Conservation (phyloP, 2,329 filamentous ascomycete genomes). For the Colletotrichum incanum region DNA sequence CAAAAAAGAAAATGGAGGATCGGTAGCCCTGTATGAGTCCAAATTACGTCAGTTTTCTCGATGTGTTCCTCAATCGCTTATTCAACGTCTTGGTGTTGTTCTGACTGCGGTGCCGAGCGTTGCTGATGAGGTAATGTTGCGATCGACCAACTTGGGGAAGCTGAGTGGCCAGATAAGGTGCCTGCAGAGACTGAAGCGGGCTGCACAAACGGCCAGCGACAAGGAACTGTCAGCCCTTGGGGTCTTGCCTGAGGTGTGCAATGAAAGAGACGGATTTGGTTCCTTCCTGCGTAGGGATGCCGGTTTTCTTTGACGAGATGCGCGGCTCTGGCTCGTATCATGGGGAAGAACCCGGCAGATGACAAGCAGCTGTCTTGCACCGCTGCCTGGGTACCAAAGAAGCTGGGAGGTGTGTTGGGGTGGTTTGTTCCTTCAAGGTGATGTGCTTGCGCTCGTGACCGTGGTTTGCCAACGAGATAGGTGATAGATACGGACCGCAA, state of each 20-base stretch:
- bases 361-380: not conserved
- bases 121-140: constrained; percentile 2
- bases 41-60: not conserved
- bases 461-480: not conserved
- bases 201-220: not conserved
- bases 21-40: not conserved
- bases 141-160: not conserved
- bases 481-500: not conserved
- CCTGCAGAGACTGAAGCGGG: not conserved
- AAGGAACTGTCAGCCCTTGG: not conserved
- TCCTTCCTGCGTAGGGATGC: constrained; percentile 1
- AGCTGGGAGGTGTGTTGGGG: not conserved
- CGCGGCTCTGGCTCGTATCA: not conserved
- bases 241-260: not conserved
- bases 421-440: not conserved
- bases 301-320: not conserved
- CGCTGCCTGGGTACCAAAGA: not conserved
- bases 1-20: not conserved
- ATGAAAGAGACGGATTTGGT: not conserved
- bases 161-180: not conserved
- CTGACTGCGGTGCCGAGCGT: not conserved
- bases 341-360: not conserved
- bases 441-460: not conserved
- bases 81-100: not conserved
- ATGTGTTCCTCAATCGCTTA: not conserved